These are phyloP conservation scores for Ganoderma resinaceum DNA, from an alignment of 1,284 basidiomycete species.

Conservation along the genomic window DNA sequence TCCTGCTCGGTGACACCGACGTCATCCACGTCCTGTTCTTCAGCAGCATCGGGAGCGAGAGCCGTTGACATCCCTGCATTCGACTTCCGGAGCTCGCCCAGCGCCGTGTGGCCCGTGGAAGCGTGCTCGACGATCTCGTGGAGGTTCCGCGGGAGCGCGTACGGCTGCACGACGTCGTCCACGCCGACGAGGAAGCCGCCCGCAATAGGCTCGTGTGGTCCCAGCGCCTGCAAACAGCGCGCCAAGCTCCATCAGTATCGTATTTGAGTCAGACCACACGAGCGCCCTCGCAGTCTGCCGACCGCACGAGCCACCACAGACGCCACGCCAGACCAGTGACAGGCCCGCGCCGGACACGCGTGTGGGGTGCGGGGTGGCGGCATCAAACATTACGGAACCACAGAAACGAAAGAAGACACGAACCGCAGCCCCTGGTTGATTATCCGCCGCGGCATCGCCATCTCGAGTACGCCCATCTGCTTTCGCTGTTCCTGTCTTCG, in stretches of 20 bases:
- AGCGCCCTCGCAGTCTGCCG: neutral
- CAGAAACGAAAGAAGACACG: conserved; percentile 12
- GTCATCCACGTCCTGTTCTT: conserved; percentile 9
- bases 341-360: neutral
- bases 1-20: conserved; percentile 4
- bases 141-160: conserved; percentile 68
- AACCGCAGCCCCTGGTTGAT: conserved; percentile 14
- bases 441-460: conserved; percentile 7
- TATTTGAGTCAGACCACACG: neutral
- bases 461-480: neutral
- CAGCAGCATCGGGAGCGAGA: conserved; percentile 10
- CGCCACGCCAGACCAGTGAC: neutral
- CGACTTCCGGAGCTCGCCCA: conserved; percentile 19
- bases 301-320: neutral
- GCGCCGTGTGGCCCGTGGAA: conserved; percentile 23
- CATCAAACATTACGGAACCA: neutral
- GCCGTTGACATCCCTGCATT: conserved; percentile 3
- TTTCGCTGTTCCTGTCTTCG: conserved; percentile 6
- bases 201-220: conserved; percentile 40
- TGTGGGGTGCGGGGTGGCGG: conserved; percentile 1
- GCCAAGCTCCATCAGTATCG: conserved; percentile 1
- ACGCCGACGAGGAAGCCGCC: conserved; percentile 75
- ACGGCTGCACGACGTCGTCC: conserved; percentile 77
- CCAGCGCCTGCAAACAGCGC: conserved; percentile 21
- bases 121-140: conserved; percentile 42